Conservation (phyloP, 306 rosid species). For the Sphenostylis stenocarpa region DNA sequence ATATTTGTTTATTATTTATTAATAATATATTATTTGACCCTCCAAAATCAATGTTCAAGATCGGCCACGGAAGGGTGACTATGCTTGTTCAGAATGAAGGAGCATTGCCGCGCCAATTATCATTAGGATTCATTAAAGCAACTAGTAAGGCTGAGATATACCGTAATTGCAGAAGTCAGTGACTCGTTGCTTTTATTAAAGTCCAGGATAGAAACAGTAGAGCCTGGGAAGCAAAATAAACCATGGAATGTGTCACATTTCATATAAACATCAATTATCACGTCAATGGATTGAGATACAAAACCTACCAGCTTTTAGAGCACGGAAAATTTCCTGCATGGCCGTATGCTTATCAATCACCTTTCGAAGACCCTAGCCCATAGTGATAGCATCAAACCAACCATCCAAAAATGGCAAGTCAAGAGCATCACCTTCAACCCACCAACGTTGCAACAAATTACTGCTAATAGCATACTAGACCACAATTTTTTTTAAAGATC, state of each 20-base stretch:
- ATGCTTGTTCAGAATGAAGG: background rate
- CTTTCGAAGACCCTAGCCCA: constrained; percentile 92
- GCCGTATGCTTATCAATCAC: constrained; percentile 71
- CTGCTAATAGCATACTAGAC: background rate
- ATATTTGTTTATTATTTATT: too few relatives aligned
- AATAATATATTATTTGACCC: too few relatives aligned
- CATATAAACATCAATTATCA: constrained; percentile 9
- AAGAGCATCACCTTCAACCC: constrained; percentile 97
- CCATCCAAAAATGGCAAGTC: constrained; percentile 76
- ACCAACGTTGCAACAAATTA: constrained; percentile 47
- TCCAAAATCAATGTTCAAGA: too few relatives aligned
- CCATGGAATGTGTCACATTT: background rate
- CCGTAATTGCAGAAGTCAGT: constrained; percentile 59
- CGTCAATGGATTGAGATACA: background rate
- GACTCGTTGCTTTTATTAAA: constrained; percentile 69
- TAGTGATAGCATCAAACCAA: constrained; percentile 78
- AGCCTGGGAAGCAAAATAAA: constrained; percentile 57
- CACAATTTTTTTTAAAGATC: background rate
- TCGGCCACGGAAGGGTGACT: background rate
- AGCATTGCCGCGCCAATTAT: background rate
- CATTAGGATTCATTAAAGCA: background rate
- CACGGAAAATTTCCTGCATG: constrained; percentile 71
- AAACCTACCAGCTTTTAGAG: constrained; percentile 67
- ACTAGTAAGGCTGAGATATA: constrained; percentile 27
- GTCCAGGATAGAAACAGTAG: constrained; percentile 71